Conservation (phyloP, 202 grass and related monocot genomes). For the Panicum virgatum region DNA sequence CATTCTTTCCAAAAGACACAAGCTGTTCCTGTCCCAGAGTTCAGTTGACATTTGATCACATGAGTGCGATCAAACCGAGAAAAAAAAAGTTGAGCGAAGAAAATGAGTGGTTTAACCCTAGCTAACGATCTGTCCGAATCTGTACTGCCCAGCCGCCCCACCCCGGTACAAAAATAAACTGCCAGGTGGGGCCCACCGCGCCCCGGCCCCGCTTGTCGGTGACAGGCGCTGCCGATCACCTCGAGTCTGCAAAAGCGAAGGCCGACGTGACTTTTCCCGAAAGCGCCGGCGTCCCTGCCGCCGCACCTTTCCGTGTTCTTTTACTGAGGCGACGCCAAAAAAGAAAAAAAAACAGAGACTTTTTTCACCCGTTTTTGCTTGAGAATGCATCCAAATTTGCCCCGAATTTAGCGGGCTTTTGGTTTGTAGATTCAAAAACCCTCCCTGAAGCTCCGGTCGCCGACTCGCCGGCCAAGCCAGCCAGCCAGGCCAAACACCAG, state of each 20-base stretch:
- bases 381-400: slow-evolving; percentile 11
- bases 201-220: neutral
- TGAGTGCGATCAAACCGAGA: neutral
- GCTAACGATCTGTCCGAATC: no score
- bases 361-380: neutral
- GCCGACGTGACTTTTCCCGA: neutral
- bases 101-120: neutral
- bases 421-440: neutral
- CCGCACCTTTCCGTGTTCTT: slow-evolving; percentile 17
- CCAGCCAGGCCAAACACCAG: neutral
- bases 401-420: neutral
- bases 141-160: no score
- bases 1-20: neutral
- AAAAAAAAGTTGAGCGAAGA: neutral
- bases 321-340: neutral
- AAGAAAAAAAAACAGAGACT: neutral
- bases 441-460: neutral
- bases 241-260: slow-evolving; percentile 6
- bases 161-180: neutral
- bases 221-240: neutral
- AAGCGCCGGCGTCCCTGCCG: slow-evolving; percentile 19
- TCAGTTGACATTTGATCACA: neutral
- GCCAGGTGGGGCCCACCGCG: neutral
- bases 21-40: neutral
- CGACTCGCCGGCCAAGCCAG: neutral